Conservation (phyloP, 1,284 basidiomycete genomes). For the Ganoderma leucocontextum region DNA sequence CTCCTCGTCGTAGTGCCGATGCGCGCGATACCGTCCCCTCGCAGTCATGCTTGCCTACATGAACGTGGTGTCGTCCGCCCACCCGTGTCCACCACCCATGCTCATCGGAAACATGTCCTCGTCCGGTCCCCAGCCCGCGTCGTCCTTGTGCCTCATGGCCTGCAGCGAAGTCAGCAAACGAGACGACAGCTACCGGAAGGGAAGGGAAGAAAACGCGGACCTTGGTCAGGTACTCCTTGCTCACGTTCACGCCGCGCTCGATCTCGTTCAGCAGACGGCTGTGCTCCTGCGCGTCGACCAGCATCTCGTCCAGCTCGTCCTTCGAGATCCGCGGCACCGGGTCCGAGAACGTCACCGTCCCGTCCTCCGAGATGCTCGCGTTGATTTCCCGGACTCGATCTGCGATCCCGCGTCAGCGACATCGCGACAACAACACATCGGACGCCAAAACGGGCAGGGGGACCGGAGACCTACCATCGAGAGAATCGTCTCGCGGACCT, state of each 20-base stretch:
- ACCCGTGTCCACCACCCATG: constrained; percentile 24
- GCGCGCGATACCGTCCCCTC: background rate
- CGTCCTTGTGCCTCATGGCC: constrained; percentile 44
- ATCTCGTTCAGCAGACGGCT: constrained; percentile 56
- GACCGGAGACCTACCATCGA: constrained; percentile 66
- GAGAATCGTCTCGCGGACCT: constrained; percentile 65
- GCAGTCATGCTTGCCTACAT: background rate
- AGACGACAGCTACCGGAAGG: too few relatives aligned
- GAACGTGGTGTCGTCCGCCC: constrained; percentile 31
- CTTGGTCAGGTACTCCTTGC: constrained; percentile 74
- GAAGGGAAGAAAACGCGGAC: too few relatives aligned
- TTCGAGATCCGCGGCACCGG: constrained; percentile 67
- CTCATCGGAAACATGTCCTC: constrained; percentile 37
- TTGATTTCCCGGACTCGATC: constrained; percentile 77
- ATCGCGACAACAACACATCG: background rate
- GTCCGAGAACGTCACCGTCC: constrained; percentile 78
- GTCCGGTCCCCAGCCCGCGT: constrained; percentile 37
- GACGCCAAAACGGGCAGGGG: background rate
- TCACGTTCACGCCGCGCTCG: constrained; percentile 66
- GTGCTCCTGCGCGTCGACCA: constrained; percentile 68
- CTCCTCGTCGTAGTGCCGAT: background rate
- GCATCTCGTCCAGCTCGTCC: constrained; percentile 68
- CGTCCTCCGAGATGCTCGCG: constrained; percentile 68
- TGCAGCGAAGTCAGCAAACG: constrained; percentile 15
- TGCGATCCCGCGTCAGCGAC: constrained; percentile 36